phyloP scores from a whole-genome alignment of 148 eudicot species.

The Vaccinium macrocarpon region DNA sequence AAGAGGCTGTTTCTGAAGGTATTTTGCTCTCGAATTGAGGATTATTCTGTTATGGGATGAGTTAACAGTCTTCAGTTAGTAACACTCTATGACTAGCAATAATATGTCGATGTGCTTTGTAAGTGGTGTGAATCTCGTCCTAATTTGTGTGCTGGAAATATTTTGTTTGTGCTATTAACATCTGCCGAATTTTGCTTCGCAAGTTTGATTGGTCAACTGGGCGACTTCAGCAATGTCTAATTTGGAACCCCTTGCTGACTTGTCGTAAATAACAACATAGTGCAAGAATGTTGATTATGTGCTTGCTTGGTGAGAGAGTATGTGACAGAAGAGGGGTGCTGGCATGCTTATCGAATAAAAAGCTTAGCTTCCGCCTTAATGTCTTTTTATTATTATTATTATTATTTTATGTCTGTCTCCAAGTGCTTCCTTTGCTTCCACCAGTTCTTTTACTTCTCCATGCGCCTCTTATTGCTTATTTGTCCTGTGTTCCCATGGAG shows the following conservation, averaged over 20 bases:
- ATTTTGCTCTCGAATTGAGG: neutral
- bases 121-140: too few species aligned
- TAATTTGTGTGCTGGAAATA: neutral
- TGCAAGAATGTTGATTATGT: neutral
- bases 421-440: neutral
- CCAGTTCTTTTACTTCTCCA: neutral
- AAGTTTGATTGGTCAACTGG: neutral
- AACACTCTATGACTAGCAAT: neutral
- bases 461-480: neutral
- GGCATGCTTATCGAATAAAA: neutral
- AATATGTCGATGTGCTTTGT: neutral
- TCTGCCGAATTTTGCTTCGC: neutral
- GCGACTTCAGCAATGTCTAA: neutral
- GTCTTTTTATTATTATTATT: too few species aligned
- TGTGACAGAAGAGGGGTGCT: neutral
- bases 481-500: neutral
- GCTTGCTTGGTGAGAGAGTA: neutral
- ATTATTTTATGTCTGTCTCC: too few species aligned
- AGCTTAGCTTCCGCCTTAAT: neutral
- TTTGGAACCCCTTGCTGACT: neutral
- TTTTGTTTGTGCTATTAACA: neutral
- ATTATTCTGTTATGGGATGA: neutral
- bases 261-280: neutral
- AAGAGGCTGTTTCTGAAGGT: constrained; percentile 89
- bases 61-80: neutral